Evolutionary conservation across 768 basidiomycete genomes (phyloP), one percentile per base, ranked within the genome.

Genomic region (Boletus tylopilopsis): DNA sequence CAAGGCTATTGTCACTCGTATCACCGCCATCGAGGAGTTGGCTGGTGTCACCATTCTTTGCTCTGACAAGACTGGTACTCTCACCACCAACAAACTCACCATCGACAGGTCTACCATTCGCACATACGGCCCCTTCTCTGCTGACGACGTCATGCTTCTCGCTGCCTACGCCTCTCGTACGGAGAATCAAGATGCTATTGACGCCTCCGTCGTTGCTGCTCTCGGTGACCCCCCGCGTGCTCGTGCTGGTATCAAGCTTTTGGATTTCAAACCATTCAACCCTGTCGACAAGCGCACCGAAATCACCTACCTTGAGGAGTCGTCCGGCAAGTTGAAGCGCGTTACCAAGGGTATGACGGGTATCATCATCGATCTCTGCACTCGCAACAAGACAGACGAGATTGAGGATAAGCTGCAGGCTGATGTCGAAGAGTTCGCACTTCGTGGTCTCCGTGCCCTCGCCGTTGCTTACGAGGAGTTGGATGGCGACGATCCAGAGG

Each of bases 341-440:
- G 95, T 95, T 64, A 96, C 95, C 68, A 98, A 98, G 86, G 95
- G 95, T 69, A 98, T 98, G 95, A 98, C 95, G 37, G 95, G 94
- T 76, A 88, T 92, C 71, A 93, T 97, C 76, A 94, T 96, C 65
- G 92, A 95, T 49, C 87, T 96, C 42, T 97, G 94, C 83, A 78
- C 90, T 21, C 90, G 95, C 68, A 94, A 96, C 87, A 97, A 97
- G 83, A 90, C 90, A 34, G 85, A 90, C 11, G 92, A 92, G 54
- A 59, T 93, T 37, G 94, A 98, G 80, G 83, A 89, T 73, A 80
- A 76, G 59, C 86, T 98, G 50, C 93, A 97, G 76, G 77, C 81
- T 54, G 95, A 98, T 64, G 95, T 98, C 45, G 93, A 97, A 73
- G 94, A 95, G 68, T 97, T 88, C 63, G 95, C 95, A 45, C 72